Base-by-base conservation (phyloP, 1,139 yeast genomes). In the Suhomyces choctaworum region DNA sequence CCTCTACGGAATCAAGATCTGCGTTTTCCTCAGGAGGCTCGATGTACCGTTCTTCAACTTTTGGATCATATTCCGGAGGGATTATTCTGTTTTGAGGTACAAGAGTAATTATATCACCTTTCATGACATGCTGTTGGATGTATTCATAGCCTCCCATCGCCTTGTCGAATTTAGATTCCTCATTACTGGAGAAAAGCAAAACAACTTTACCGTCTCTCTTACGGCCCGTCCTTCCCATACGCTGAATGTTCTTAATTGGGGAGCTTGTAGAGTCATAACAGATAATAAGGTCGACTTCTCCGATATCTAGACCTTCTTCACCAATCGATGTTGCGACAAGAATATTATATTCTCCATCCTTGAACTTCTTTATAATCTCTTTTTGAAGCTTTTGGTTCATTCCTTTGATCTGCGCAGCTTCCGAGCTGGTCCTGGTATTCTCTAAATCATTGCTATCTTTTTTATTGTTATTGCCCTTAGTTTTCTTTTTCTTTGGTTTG, bases 181-280 rank as follows among this genome's bases (percentile, higher is more conserved):
- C 99, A 46, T 80, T 80, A 11, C 83, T 77, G 5, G 96, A 78
- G 51, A 90, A 79, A 11, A 94, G 62, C 37, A 90, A 64, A n/a
- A 87, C 64, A 3, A 92, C 87, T 41, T 74, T 76, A 30, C 99
- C 99, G 46, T 85, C 88, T 46, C 97, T 69, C 53, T 88, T 87
- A 62, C 99, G 82, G 11, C 98, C 99, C 0, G 99, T 94, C 64
- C 99, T 79, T 21, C 99, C 99, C 94, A 94, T 87, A 48, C 99
- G 70, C 57, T 94, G 99, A 29, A 94, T 75, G 50, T 86, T 89
- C 41, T 95, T 87, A 39, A 94, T 92, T 0, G 98, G 97, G 31
- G 96, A 87, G 22, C 89, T 74, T 0, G 97, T 89, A 1, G 96
- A 87, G 51, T 94, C 98, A 58, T 82, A 92, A 52, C 97, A 89